Evolutionary conservation across 1,284 basidiomycete species (phyloP), one percentile per base, ranked within the genome.

Genomic region (Mrakiaceae sp.): DNA sequence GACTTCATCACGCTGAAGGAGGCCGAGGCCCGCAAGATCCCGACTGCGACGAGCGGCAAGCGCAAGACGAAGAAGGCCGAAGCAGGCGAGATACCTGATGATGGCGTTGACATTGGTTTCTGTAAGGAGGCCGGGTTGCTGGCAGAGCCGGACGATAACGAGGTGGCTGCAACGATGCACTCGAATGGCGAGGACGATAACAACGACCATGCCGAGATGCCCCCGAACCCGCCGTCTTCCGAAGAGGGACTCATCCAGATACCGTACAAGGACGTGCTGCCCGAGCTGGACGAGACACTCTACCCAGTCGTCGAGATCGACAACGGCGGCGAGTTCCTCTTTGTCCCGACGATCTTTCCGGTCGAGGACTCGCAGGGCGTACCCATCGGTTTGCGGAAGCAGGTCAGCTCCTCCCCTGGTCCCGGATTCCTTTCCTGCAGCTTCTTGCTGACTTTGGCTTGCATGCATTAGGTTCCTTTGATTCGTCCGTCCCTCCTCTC

Each of bases 1-100:
- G 39, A 27, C 42, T 63, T 63, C 53, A 42, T 63, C 44, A 63
- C 62, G 3, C 5, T 63, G 12, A 27, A 47, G 6, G 53, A 63
- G 16, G 62, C 48, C 9, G 27, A 42, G 58, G 39, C 4, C 8
- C 4, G 16, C 11, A 12, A 12, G 39, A 40, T 50, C 49, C 27
- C 27, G 27, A 27, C 27, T 27, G 27, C 27, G 27, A 27, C 27
- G 27, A 27, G 27, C 27, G 27, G 27, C 27, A 27, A 27, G 27
- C 27, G 27, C 27, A 27, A 27, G 27, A 27, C 27, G 27, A 27
- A 27, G 27, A 27, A 27, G 27, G 27, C 27, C 27, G 27, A 27
- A 2, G 27, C 27, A 27, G 27, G 27, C 27, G 27, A 27, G 27
- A 27, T 27, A 27, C 27, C 27, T 27, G 27, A 27, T 27, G 27